Base-by-base conservation (phyloP, 2,329 filamentous ascomycete genomes). In the Phialophora verrucosa region DNA sequence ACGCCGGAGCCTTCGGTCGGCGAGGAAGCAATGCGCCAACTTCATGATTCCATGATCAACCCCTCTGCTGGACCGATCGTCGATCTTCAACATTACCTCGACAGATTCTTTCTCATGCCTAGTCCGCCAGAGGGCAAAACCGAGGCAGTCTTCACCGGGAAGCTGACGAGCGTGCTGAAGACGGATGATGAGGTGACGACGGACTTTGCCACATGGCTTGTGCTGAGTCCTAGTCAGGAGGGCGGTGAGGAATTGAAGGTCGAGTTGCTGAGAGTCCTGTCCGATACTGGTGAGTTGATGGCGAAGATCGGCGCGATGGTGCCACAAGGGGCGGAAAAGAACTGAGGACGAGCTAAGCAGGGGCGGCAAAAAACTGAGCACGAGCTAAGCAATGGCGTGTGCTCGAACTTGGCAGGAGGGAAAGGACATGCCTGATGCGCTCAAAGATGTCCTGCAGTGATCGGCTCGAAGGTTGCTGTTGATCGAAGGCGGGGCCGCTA, bases 151-250 rank as follows among this genome's bases (percentile, higher is more conserved):
- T 66, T 62, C 38, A 66, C 58, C 1, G 63, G 63, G 29, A 56
- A 50, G 27, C 20, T 66, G 29, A 59, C 50, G 8, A 62, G 31
- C 14, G 20, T 53, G 14, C 54, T 66, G 25, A 53, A 57, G 42
- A 58, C 35, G 35, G 59, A 53, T 2, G 31, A 66, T 51, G 54
- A 57, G 31, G 54, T 62, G 6, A 62, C 59, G 11, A 62, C 63
- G 8, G 63, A 66, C n/a, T 66, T 62, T 29, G 63, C 63, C 27
- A 66, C 63, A 12, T 57, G 53, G 51, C 27, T 66, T 17, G 44
- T 54, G 12, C 11, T 57, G 29, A 25, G 35, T 25, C 7, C 54
- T 3, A 29, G 25, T 25, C 7, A 56, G 7, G 27, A 53, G 11
- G 27, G 12, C 31, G 7, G n/a, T 42, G 63, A 44, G 25, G 59